These are phyloP conservation scores for Phialemonium atrogriseum DNA, from an alignment of 2,329 filamentous ascomycete genomes.

Conservation along the genomic window DNA sequence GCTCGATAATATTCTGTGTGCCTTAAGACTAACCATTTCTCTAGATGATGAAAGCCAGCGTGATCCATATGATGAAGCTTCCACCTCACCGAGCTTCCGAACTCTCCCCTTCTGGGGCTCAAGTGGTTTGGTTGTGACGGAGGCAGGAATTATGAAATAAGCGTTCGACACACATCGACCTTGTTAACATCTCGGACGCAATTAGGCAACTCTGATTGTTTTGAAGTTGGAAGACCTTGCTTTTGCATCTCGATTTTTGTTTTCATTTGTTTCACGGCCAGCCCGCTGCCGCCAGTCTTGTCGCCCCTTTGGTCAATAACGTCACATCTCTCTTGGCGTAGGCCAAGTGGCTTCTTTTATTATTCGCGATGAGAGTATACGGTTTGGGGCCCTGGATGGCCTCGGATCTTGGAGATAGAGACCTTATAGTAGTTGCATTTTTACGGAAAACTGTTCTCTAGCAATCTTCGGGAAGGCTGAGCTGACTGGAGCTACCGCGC, in stretches of 20 bases:
- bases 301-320: too few relatives aligned
- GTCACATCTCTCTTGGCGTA: too few relatives aligned
- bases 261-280: not conserved
- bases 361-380: too few relatives aligned
- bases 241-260: constrained; percentile 5
- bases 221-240: constrained; percentile 24
- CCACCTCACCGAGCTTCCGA: constrained; percentile 55
- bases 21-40: constrained; percentile 7
- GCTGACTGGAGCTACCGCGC: too few relatives aligned
- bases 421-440: too few relatives aligned
- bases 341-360: too few relatives aligned
- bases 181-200: constrained; percentile 98
- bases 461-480: too few relatives aligned
- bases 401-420: too few relatives aligned
- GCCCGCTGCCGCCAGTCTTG: too few relatives aligned
- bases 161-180: constrained; percentile 96
- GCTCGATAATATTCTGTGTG: constrained; percentile 6
- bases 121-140: constrained; percentile 72
- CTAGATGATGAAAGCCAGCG: constrained; percentile 99
- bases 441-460: too few relatives aligned
- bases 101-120: constrained; percentile 85
- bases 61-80: constrained; percentile 82
- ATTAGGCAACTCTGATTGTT: constrained; percentile 90
- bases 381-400: too few relatives aligned
- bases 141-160: constrained; percentile 77